A percentile compares a stretch with the other conserved stretches of the same genome.
phyloP scores from a whole-genome alignment of 306 rosid genomes.

The Dalbergia cochinchinensis region DNA sequence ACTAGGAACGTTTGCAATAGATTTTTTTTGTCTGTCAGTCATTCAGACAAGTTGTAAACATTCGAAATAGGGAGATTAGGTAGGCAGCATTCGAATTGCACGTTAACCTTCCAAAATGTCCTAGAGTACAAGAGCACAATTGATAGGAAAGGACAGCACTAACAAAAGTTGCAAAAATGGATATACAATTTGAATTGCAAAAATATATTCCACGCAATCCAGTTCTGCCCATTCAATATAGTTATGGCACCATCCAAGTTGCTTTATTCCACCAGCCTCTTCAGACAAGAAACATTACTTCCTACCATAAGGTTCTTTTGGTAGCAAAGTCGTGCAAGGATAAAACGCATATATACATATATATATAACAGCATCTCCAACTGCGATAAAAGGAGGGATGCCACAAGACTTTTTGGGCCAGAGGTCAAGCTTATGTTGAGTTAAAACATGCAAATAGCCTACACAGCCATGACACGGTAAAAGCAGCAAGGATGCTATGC shows the following conservation, averaged over 20 bases:
- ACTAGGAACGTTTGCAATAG: not conserved
- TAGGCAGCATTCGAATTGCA: slow-evolving; percentile 30
- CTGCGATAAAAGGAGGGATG: slow-evolving; percentile 1
- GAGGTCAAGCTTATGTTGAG: not conserved
- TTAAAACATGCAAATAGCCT: slow-evolving; percentile 1
- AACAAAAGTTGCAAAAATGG: not conserved
- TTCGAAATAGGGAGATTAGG: not conserved
- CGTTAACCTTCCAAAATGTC: slow-evolving; percentile 5
- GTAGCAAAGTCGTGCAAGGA: slow-evolving; percentile 14
- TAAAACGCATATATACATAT: not conserved
- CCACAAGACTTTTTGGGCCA: not conserved
- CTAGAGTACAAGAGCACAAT: not conserved
- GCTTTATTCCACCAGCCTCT: not conserved
- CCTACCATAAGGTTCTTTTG: not conserved
- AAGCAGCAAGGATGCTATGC: too few relatives aligned
- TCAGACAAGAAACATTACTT: not conserved
- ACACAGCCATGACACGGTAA: not conserved
- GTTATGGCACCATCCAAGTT: slow-evolving; percentile 20
- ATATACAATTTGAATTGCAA: not conserved
- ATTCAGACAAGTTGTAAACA: not conserved
- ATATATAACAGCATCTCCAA: slow-evolving; percentile 9
- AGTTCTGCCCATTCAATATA: not conserved
- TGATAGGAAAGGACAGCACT: slow-evolving; percentile 9
- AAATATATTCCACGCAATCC: slow-evolving; percentile 20
- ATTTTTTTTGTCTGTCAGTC: not conserved